Percentiles rank a stretch among this genome's conserved stretches.
phyloP scores from a whole-genome alignment of 257 asterid genomes.

The Gentiana dahurica region DNA sequence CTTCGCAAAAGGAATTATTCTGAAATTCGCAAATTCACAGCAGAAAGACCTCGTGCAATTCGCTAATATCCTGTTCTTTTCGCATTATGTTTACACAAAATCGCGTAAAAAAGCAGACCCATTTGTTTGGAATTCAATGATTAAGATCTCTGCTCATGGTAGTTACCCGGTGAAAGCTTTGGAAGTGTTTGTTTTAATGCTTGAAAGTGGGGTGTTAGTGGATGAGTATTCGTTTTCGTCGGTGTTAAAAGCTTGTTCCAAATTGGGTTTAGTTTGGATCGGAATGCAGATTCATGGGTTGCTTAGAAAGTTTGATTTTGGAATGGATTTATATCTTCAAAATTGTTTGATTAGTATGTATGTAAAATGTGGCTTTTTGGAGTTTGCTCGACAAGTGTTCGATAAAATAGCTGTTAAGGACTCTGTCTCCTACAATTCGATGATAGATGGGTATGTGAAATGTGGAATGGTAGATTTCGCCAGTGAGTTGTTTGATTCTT shows the following conservation, averaged over 20 bases:
- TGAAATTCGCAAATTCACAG: conserved; percentile 34
- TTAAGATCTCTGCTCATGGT: conserved; percentile 53
- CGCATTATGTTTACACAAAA: conserved; percentile 4
- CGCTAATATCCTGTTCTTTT: conserved; percentile 43
- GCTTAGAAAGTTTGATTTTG: conserved; percentile 45
- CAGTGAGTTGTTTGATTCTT: conserved; percentile 41
- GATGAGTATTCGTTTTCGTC: conserved; percentile 65
- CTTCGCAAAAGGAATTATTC: conserved; percentile 43
- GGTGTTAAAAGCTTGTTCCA: conserved; percentile 64
- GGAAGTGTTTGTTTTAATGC: conserved; percentile 56
- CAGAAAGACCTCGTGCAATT: conserved; percentile 33
- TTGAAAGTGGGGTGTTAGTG: conserved; percentile 40
- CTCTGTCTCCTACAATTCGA: conserved; percentile 59
- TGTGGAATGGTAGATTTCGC: conserved; percentile 56
- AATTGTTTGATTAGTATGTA: conserved; percentile 62
- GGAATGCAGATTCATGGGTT: conserved; percentile 81
- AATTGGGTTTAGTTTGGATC: conserved; percentile 18
- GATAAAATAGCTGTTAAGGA: conserved; percentile 51
- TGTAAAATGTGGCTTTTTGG: conserved; percentile 41
- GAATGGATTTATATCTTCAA: conserved; percentile 44
- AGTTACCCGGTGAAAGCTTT: conserved; percentile 45
- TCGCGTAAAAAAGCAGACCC: conserved; percentile 29
- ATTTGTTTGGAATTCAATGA: conserved; percentile 62
- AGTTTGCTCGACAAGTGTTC: conserved; percentile 40
- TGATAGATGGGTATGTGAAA: conserved; percentile 82